Evolutionary conservation across 2,329 filamentous ascomycete genomes (phyloP).

Genomic region (Paracoccidioides lutzii): DNA sequence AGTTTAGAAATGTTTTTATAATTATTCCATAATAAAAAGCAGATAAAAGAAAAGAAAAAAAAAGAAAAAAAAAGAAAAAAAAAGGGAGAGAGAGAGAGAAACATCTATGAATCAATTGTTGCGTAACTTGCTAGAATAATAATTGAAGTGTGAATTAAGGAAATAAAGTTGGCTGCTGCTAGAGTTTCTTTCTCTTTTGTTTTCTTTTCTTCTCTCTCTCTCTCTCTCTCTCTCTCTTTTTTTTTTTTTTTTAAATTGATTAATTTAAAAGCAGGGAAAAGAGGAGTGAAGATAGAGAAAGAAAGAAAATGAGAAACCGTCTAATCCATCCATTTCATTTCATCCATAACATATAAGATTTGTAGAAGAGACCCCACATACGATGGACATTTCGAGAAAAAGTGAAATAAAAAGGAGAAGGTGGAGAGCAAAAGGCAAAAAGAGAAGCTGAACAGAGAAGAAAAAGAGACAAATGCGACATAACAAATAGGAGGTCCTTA

Average conservation of each 20-base stretch:
- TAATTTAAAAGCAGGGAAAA: neutral
- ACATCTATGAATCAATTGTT: neutral
- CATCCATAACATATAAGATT: neutral
- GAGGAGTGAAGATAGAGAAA: no score
- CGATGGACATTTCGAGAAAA: neutral
- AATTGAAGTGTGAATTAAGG: no score
- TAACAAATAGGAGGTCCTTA: neutral
- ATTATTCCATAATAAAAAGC: no score
- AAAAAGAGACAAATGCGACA: neutral
- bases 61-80: neutral
- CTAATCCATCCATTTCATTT: conserved; percentile 1
- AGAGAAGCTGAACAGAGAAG: neutral
- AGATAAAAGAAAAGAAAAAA: neutral
- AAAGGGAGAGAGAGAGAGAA: neutral
- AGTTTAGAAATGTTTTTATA: no score
- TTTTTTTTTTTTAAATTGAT: neutral
- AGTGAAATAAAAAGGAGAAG: neutral
- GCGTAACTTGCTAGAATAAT: no score
- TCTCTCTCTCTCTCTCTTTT: no score
- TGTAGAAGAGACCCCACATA: neutral
- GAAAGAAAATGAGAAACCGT: neutral
- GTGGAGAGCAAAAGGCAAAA: neutral
- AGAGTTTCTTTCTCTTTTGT: no score
- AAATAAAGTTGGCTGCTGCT: no score
- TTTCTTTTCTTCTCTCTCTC: no score